phyloP scores from a whole-genome alignment of 202 grass and related monocot genomes.

The Carex sylvatica region DNA sequence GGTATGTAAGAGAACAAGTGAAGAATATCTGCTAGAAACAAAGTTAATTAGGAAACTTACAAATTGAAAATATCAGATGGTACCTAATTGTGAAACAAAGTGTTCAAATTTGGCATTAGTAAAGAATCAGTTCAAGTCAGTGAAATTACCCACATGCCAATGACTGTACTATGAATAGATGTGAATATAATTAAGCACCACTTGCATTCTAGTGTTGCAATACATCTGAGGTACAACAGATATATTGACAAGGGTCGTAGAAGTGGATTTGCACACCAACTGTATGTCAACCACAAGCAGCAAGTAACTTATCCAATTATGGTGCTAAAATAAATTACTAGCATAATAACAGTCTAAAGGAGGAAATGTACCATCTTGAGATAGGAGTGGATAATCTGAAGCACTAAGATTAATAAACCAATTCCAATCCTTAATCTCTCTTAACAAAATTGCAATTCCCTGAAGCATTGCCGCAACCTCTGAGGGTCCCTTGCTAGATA shows the following conservation, averaged over 20 bases:
- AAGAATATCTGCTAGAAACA: slow-evolving; percentile 68
- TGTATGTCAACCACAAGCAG: background rate
- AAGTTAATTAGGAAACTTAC: slow-evolving; percentile 4
- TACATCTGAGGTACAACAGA: background rate
- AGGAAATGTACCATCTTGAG: slow-evolving; percentile 68
- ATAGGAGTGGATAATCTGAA: slow-evolving; percentile 82
- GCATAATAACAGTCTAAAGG: slow-evolving; percentile 7
- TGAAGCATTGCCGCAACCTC: slow-evolving; percentile 68
- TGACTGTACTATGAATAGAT: background rate
- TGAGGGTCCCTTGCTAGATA: slow-evolving; percentile 53
- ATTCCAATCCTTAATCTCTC: slow-evolving; percentile 61
- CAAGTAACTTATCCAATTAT: background rate
- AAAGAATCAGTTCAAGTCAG: background rate
- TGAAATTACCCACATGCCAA: background rate
- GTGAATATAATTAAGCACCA: background rate
- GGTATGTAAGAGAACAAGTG: slow-evolving; percentile 80
- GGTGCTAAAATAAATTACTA: background rate
- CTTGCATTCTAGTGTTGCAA: slow-evolving; percentile 2
- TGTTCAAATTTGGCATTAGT: background rate
- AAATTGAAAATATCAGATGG: background rate
- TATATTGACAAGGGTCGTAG: background rate
- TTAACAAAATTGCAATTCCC: slow-evolving; percentile 51
- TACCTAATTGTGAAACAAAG: background rate
- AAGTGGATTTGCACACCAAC: background rate
- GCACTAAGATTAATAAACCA: slow-evolving; percentile 93